Base-by-base conservation (phyloP, 23 red algal species). In the Agarophyton chilense region DNA sequence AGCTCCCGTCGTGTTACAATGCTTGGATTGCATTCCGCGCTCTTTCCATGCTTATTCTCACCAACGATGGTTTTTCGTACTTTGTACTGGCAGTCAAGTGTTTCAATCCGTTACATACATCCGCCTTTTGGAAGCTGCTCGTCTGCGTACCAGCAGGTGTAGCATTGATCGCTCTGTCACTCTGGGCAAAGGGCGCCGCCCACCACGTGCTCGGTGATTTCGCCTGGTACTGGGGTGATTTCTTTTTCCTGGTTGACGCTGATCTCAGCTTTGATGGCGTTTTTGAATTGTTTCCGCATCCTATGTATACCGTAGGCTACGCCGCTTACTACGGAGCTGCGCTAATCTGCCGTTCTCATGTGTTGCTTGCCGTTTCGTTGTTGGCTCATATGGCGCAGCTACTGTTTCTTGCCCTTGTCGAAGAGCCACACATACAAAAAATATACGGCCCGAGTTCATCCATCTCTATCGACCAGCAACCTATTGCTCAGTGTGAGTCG, bases 201-300 rank as follows among this genome's bases (percentile, higher is more conserved):
- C 97, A 99, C 83, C 55, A 92, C 17, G 85, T 79, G 17, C 81
- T 99, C 5, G 97, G 97, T 36, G 97, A 99, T 57, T 99, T 89
- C 60, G 97, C 93, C 46, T 99, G 97, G 97, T 99, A 91, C 72
- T 99, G 97, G 97, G 97, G 97, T 50, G 97, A 99, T 89, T 99
- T 99, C 83, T 99, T 94, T 35, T 99, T 99, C 46, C 36, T 80
- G 16, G 86, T 96, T 53, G 84, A 99, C 34, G 91, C 88, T 39
- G 88, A 96, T 49, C 90, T 99, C 68, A 84, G 54, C 16, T 99
- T 96, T 66, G 93, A 94, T 56, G 97, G 97, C 31, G 97, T 99
- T 19, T 96, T 96, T 70, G 90, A 94, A 17, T 32, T 99, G 60
- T 99, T 99, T 88, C 97, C 97, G 16, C 97, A 99, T 53, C 97